Evolutionary conservation across 2,329 filamentous ascomycete genomes (phyloP), one percentile per base, ranked within the genome.

Genomic region (Ilyonectria mors-panacis): DNA sequence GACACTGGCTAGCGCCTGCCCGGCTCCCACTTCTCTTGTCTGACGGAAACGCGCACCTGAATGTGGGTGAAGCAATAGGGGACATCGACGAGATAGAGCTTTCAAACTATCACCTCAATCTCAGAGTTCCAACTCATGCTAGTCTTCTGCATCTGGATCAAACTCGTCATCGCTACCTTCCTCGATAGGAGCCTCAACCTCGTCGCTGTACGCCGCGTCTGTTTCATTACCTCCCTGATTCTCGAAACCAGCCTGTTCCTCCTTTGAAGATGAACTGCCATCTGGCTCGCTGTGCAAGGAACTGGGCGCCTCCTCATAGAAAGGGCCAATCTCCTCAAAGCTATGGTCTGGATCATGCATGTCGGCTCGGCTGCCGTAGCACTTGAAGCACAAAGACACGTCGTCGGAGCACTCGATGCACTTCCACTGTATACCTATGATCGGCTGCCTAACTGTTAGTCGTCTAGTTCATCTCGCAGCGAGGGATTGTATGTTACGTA

Each of bases 401-500:
- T 48, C 45, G 45, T 48, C 45, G n/a, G 45, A 26, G 45, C 45
- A 48, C 45, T 48, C 45, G 45, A 48, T 48, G n/a, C 45, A 48
- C 23, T 48, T 48, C 45, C 45, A 48, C 19, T 48, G 45, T 9
- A 48, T 48, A n/a, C 45, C 45, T 3, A 48, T 13, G 45, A 48
- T 48, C 8, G 17, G 23, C 45, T 48, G 23, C 13, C 9, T 13
- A 26, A 26, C 17, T 48, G 45, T 48, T 26, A 48, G 45, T 26
- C 23, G 8, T 48, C 45, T 8, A 39, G 12, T n/a, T 15, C 10
- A 39, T 39, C 37, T n/a, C 6, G 37, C 15, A 39, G 37, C 4
- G 37, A 15, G 37, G 35, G 37, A 17, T 39, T 39, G 12, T 17
- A 3, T 39, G 10, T 39, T 39, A 39, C 37, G 12, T 39, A 39